A percentile compares a stretch with the other conserved stretches of the same genome.
These are phyloP conservation scores for Psilocybe cyanescens DNA, from an alignment of 768 basidiomycete genomes.

Conservation along the genomic window DNA sequence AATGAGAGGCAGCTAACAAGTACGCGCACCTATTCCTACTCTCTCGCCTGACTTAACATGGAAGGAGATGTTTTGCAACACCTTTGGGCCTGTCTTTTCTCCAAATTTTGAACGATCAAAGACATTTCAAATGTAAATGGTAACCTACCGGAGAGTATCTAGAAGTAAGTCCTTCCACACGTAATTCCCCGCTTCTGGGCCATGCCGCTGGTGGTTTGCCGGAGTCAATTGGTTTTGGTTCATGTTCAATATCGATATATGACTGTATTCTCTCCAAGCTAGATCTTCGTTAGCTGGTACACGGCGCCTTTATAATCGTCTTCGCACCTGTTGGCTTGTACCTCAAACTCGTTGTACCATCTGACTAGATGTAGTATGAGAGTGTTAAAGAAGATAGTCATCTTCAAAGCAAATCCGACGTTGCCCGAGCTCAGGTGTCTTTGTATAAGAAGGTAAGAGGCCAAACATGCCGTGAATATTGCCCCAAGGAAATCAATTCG, in stretches of 20 bases:
- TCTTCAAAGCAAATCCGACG: constrained; percentile 59
- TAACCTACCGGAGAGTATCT: constrained; percentile 45
- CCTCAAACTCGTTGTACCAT: constrained; percentile 48
- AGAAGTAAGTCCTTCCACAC: constrained; percentile 58
- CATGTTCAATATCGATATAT: constrained; percentile 63
- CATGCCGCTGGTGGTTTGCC: constrained; percentile 68
- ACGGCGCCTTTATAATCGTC: neutral
- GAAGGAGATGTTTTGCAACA: constrained; percentile 60
- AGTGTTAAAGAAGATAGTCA: constrained; percentile 62
- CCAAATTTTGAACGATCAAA: neutral
- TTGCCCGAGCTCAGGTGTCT: constrained; percentile 38
- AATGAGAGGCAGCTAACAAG: too few species aligned
- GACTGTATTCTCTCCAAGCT: constrained; percentile 70
- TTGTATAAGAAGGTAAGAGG: constrained; percentile 55
- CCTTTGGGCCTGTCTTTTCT: constrained; percentile 46
- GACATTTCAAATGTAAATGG: neutral
- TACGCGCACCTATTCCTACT: constrained; percentile 46
- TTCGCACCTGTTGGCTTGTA: constrained; percentile 45
- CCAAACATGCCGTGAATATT: constrained; percentile 56
- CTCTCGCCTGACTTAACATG: constrained; percentile 58
- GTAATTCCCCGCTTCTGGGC: constrained; percentile 62
- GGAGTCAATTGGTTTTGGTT: constrained; percentile 41
- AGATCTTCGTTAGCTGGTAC: neutral
- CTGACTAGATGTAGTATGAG: constrained; percentile 57
- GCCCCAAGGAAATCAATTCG: constrained; percentile 64